These are phyloP conservation scores for Stentor coeruleus DNA, from an alignment of 73 alveolate species.

Conservation along the genomic window DNA sequence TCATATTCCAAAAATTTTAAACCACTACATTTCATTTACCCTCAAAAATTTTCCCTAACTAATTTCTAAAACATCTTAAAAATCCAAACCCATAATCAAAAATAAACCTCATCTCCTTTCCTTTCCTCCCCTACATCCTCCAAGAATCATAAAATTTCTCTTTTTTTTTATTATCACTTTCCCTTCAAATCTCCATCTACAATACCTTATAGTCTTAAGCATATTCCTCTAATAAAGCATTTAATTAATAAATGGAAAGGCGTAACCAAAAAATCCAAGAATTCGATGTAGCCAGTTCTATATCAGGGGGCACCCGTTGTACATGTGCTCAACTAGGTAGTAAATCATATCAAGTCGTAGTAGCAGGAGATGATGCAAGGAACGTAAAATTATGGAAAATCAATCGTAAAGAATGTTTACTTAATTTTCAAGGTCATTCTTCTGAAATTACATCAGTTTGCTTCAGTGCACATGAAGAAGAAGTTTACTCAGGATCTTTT, in stretches of 20 bases:
- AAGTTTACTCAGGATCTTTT: constrained; percentile 55
- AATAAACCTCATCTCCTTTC: too few relatives aligned
- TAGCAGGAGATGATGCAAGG: constrained; percentile 52
- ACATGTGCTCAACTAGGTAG: constrained; percentile 51
- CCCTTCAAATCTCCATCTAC: too few relatives aligned
- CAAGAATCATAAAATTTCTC: too few relatives aligned
- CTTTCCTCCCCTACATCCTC: too few relatives aligned
- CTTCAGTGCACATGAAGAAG: constrained; percentile 38
- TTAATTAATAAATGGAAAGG: not conserved
- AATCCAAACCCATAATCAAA: too few relatives aligned
- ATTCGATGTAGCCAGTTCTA: not conserved
- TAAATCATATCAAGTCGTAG: constrained; percentile 35
- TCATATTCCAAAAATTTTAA: too few relatives aligned
- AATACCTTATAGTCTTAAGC: too few relatives aligned
- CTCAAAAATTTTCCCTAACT: too few relatives aligned
- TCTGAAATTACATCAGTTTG: constrained; percentile 46
- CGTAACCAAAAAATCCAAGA: not conserved
- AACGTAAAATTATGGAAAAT: constrained; percentile 44
- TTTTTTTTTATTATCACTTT: too few relatives aligned
- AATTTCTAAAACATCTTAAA: too few relatives aligned
- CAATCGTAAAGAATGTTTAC: constrained; percentile 31
- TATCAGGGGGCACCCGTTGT: not conserved
- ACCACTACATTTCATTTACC: too few relatives aligned
- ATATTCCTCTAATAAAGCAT: too few relatives aligned
- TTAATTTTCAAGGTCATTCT: constrained; percentile 45